Evolutionary conservation across 805 yeast genomes (phyloP).

Genomic region (Nakazawaea molendinolei): DNA sequence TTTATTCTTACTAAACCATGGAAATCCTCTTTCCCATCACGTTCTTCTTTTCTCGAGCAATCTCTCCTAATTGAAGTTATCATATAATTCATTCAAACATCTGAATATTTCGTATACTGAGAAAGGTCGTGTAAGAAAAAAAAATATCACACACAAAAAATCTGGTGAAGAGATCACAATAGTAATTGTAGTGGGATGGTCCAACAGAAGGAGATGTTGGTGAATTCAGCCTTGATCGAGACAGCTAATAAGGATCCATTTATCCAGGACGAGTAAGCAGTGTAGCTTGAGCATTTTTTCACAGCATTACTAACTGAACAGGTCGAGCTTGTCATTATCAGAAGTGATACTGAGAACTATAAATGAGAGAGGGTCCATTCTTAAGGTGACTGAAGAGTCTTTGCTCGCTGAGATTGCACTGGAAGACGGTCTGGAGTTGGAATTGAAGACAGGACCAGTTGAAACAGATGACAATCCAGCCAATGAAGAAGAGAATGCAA

Average conservation of each 20-base stretch:
- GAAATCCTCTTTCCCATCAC: too few relatives aligned
- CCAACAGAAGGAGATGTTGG: slow-evolving; percentile 5
- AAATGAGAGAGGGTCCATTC: slow-evolving; percentile 53
- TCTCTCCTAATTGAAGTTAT: too few relatives aligned
- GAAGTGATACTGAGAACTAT: slow-evolving; percentile 56
- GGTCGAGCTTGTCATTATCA: slow-evolving; percentile 31
- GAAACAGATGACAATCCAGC: background rate
- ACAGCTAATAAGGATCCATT: slow-evolving; percentile 12
- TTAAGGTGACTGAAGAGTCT: slow-evolving; percentile 49
- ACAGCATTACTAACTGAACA: background rate
- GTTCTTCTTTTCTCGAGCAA: too few relatives aligned
- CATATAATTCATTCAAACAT: too few relatives aligned
- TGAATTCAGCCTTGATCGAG: slow-evolving; percentile 11
- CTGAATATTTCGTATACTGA: too few relatives aligned
- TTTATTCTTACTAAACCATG: too few relatives aligned
- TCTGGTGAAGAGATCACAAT: too few relatives aligned
- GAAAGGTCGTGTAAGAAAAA: too few relatives aligned
- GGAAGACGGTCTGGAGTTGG: background rate
- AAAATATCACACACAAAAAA: too few relatives aligned
- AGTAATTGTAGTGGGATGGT: too few relatives aligned
- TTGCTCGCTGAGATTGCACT: slow-evolving; percentile 37
- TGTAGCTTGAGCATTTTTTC: background rate
- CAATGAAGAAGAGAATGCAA: slow-evolving; percentile 8
- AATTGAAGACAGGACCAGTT: background rate
- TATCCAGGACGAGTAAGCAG: slow-evolving; percentile 13